Evolutionary conservation across 345 rosid genomes (phyloP).

Genomic region (Syzygium aromaticum): DNA sequence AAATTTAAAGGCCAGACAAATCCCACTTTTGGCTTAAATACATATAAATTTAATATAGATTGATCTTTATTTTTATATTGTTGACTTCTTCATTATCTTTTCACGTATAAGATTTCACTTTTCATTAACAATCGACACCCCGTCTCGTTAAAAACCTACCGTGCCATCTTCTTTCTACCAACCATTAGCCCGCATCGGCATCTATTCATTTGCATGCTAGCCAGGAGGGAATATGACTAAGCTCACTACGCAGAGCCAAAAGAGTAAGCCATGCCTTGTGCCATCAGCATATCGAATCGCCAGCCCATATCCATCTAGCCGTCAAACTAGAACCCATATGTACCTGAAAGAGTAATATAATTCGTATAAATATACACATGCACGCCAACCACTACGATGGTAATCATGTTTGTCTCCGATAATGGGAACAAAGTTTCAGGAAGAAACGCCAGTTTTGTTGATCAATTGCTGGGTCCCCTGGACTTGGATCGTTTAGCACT

Average conservation of each 20-base stretch:
- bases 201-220: neutral
- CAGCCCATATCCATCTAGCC: neutral
- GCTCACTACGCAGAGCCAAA: rapidly evolving
- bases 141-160: neutral
- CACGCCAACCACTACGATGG: neutral
- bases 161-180: neutral
- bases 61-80: neutral
- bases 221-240: rapidly evolving
- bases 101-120: neutral
- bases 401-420: neutral
- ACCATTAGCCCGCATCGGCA: neutral
- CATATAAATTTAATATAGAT: neutral
- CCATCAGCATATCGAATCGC: neutral
- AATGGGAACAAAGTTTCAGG: neutral
- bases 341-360: neutral
- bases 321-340: neutral
- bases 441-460: neutral
- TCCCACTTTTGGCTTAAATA: neutral
- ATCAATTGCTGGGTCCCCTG: neutral
- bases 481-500: neutral
- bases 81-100: neutral
- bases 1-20: neutral
- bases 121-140: neutral
- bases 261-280: neutral
- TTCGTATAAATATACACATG: neutral